A percentile compares a stretch with the other conserved stretches of the same genome.
Conservation (phyloP, 2,329 filamentous ascomycete species). For the Sarocladium strictum region DNA sequence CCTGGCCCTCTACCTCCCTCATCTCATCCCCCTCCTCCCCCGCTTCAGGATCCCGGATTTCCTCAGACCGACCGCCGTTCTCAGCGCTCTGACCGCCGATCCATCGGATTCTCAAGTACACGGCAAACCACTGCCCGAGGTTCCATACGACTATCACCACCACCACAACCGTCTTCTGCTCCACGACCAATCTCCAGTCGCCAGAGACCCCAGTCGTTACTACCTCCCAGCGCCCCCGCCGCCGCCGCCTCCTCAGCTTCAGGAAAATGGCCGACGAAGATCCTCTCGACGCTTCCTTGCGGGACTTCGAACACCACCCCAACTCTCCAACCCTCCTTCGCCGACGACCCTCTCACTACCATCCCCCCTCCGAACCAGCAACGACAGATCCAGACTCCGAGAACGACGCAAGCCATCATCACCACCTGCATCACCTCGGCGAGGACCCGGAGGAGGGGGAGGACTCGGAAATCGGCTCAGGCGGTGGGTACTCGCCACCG, state of each 20-base stretch:
- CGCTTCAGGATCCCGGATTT: constrained; percentile 26
- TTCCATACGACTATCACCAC: constrained; percentile 14
- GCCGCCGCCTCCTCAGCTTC: constrained; percentile 12
- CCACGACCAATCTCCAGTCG: constrained; percentile 25
- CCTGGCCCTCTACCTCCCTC: constrained; percentile 40
- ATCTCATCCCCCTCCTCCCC: constrained; percentile 27
- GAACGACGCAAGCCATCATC: constrained; percentile 6
- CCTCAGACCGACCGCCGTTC: neutral
- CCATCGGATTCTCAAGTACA: constrained; percentile 9
- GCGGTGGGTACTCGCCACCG: constrained; percentile 53
- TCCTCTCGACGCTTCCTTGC: constrained; percentile 45
- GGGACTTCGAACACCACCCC: constrained; percentile 48
- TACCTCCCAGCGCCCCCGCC: constrained; percentile 14
- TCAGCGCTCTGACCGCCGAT: constrained; percentile 5
- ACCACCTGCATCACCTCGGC: constrained; percentile 16
- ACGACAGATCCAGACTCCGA: constrained; percentile 13
- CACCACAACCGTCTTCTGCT: constrained; percentile 21
- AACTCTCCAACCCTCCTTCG: constrained; percentile 23
- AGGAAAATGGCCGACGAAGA: constrained; percentile 28
- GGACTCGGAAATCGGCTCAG: constrained; percentile 42
- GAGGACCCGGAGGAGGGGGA: constrained; percentile 22
- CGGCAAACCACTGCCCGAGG: constrained; percentile 22
- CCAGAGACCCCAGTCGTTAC: constrained; percentile 23
- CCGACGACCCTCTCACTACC: constrained; percentile 17
- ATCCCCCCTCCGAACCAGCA: constrained; percentile 28